phyloP scores from a whole-genome alignment of 139 green algal species.

The Parachlorella kessleri region DNA sequence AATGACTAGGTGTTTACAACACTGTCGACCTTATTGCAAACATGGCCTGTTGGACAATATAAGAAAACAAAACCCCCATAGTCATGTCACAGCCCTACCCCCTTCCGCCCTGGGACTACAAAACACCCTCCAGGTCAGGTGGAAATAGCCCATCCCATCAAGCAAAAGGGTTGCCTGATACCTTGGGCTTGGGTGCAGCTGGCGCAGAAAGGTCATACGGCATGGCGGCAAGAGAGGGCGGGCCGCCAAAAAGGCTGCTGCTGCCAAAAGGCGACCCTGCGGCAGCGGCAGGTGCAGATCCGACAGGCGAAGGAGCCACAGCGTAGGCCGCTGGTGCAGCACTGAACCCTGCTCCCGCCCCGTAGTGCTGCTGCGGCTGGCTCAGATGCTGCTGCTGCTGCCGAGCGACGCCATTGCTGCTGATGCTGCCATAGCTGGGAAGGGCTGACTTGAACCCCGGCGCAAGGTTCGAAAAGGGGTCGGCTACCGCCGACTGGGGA shows the following conservation, averaged over 20 bases:
- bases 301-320: neutral
- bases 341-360: neutral
- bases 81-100: too few species aligned
- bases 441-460: neutral
- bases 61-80: too few species aligned
- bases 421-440: neutral
- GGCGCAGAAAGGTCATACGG: slow-evolving; percentile 34
- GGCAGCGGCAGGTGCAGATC: neutral
- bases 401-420: neutral
- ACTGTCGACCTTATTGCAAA: too few species aligned
- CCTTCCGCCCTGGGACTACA: too few species aligned
- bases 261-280: neutral
- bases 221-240: slow-evolving; percentile 13
- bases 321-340: neutral
- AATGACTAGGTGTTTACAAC: too few species aligned
- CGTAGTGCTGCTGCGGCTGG: neutral
- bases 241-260: slow-evolving; percentile 24
- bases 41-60: too few species aligned
- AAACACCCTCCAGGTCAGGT: too few species aligned
- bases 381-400: neutral
- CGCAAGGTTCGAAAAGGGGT: neutral
- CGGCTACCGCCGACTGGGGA: neutral
- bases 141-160: too few species aligned
- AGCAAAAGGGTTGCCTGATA: slow-evolving; percentile 43
- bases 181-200: slow-evolving; percentile 29